Evolutionary conservation across 148 eudicot species (phyloP).

Genomic region (Amaranthus cruentus): DNA sequence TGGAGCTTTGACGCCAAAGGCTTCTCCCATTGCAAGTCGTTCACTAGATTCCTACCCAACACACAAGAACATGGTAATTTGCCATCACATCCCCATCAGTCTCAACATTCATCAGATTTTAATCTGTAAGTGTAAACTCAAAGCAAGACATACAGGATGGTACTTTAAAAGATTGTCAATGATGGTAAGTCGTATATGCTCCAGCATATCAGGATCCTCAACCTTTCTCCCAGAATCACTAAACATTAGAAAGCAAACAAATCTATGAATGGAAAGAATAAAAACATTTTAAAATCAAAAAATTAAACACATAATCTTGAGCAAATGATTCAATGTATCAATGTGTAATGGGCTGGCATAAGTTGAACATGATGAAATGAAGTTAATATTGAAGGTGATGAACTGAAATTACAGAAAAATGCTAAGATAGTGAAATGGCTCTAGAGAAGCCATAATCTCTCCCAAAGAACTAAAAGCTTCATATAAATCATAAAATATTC

Average conservation of each 20-base stretch:
- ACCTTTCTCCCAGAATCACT: constrained; percentile 82
- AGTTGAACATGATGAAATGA: too few relatives aligned
- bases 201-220: constrained; percentile 95
- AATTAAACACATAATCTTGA: background rate
- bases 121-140: background rate
- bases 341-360: too few relatives aligned
- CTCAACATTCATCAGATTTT: background rate
- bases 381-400: too few relatives aligned
- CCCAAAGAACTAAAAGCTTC: too few relatives aligned
- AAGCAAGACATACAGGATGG: constrained; percentile 69
- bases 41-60: constrained; percentile 74
- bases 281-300: background rate
- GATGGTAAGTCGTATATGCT: constrained; percentile 77
- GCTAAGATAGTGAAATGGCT: too few relatives aligned
- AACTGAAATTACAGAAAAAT: too few relatives aligned
- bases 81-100: background rate
- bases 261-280: background rate
- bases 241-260: constrained; percentile 17
- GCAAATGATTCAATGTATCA: background rate
- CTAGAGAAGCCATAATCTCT: too few relatives aligned
- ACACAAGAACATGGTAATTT: background rate
- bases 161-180: constrained; percentile 87
- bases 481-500: too few relatives aligned
- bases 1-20: constrained; percentile 85
- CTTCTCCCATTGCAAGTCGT: constrained; percentile 95